Conservation (phyloP, 345 rosid genomes). For the Sapria himalayana region DNA sequence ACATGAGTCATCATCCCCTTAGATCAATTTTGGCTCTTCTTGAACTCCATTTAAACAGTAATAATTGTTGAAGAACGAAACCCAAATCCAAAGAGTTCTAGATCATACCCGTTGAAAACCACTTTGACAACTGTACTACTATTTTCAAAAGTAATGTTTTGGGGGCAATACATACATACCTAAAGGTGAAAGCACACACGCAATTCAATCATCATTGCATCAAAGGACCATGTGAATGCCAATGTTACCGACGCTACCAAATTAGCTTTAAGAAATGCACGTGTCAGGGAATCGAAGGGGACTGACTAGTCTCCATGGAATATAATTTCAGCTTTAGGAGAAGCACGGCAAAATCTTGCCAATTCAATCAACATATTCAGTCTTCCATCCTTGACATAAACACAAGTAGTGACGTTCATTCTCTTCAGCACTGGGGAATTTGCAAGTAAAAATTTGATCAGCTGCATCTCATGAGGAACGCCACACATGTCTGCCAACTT, state of each 20-base stretch:
- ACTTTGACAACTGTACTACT: not conserved
- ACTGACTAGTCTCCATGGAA: constrained; percentile 32
- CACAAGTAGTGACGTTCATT: constrained; percentile 34
- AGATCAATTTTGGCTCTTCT: constrained; percentile 9
- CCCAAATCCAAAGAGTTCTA: no score
- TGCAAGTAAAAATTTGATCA: constrained; percentile 52
- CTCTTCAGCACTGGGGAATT: constrained; percentile 46
- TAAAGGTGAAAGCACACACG: not conserved
- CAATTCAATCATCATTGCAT: no score
- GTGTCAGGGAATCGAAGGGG: not conserved
- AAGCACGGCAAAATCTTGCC: constrained; percentile 53
- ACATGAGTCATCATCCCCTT: constrained; percentile 7
- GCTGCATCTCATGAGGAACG: constrained; percentile 59
- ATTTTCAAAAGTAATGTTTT: not conserved
- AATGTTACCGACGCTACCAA: not conserved
- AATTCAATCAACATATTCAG: constrained; percentile 52
- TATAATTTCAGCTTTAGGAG: constrained; percentile 43
- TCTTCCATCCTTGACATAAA: constrained; percentile 26
- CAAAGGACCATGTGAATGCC: no score
- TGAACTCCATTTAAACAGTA: constrained; percentile 17
- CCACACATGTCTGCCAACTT: constrained; percentile 59
- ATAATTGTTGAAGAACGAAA: not conserved
- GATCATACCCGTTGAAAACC: no score
- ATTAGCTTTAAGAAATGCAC: not conserved
- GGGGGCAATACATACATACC: not conserved